These are phyloP conservation scores for Aspergillus neoniger DNA, from an alignment of 2,329 filamentous ascomycete genomes.

Conservation along the genomic window DNA sequence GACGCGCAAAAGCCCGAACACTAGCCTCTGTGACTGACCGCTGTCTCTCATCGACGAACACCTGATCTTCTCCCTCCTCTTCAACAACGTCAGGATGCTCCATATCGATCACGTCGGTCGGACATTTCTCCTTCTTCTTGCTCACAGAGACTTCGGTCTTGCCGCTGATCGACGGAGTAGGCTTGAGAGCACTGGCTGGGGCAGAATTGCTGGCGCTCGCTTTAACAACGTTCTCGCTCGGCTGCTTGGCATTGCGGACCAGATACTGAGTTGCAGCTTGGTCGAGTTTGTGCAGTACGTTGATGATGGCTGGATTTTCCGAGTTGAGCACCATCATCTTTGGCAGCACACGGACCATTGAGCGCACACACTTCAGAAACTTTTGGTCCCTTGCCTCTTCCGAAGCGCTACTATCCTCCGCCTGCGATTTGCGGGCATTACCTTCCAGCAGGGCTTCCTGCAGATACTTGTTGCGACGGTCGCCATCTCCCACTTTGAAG, in stretches of 20 bases:
- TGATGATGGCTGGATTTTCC: neutral
- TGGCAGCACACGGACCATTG: neutral
- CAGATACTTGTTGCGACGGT: neutral
- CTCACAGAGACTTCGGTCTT: neutral
- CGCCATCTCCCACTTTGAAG: neutral
- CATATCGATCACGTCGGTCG: neutral
- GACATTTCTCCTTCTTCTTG: neutral
- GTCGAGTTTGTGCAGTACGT: neutral
- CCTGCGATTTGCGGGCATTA: neutral
- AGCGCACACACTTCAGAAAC: neutral
- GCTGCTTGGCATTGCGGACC: neutral
- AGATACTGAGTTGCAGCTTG: neutral
- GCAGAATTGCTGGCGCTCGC: neutral
- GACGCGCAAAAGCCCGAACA: neutral
- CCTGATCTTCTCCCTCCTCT: neutral
- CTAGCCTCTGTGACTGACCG: neutral
- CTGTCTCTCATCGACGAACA: neutral
- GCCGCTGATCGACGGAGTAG: neutral
- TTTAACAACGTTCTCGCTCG: neutral
- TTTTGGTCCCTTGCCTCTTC: neutral
- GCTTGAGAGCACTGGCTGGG: neutral
- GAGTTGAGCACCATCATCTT: constrained; percentile 1
- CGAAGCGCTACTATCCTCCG: neutral
- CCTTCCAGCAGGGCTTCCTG: neutral
- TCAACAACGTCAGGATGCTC: neutral